Evolutionary conservation across 352 stramenopile species (phyloP), one percentile per base, ranked within the genome.

Genomic region (Globisporangium echinulatum): DNA sequence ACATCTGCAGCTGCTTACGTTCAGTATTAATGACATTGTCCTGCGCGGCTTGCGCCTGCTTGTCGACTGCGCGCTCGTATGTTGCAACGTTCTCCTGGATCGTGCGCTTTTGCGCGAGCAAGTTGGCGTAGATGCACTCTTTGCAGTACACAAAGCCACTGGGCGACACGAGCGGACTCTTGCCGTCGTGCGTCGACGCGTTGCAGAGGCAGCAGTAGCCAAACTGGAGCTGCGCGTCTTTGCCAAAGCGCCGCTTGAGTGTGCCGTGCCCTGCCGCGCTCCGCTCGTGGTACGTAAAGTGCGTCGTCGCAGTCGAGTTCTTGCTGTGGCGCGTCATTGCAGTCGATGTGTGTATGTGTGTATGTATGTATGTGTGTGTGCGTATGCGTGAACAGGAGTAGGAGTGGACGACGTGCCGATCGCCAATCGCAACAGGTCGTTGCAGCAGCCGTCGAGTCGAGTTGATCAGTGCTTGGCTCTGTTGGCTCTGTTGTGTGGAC

Each of bases 221-320:
- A 63, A 93, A 95, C 5, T 72, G 19, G 5, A 95, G 63, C 71
- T 95, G 85, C 39, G 85, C 67, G 56, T 95, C 85, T 59, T 85
- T 79, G 2, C 85, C 85, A 53, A 87, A 95, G 49, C 85, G 79
- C 17, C 85, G 74, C 66, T 95, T 95, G 36, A 93, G 61, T 56
- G 85, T 95, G 10, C 85, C 85, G 58, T 95, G 83, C 42, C 80
- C 85, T 7, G 82, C 85, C n/a, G 77, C 77, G 47, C 70, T 61
- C 39, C 78, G 75, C 72, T 95, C 85, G 59, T 75, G 75, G 77
- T 95, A 95, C 68, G 85, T 95, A 63, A 95, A 95, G 75, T 93
- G 82, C 56, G 81, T 87, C 56, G 82, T 85, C 44, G 85, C 82
- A 54, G 83, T 95, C 66, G 82, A 71, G 73, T 95, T 95, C 82